Evolutionary conservation across 2,329 filamentous ascomycete species (phyloP).

Genomic region (Alternaria gaisen): DNA sequence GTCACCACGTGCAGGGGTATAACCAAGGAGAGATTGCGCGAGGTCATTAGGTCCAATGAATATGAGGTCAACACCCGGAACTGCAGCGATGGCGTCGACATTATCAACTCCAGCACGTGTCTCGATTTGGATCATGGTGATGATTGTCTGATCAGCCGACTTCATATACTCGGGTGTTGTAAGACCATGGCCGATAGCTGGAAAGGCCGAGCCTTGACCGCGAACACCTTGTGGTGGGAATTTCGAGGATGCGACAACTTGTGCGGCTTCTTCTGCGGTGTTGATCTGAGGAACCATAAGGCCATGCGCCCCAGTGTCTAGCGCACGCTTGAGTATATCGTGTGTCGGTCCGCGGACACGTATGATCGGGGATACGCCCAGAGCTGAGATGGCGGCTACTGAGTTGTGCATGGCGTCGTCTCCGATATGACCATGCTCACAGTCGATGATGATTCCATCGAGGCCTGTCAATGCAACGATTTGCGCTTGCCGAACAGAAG

Average conservation of each 20-base stretch:
- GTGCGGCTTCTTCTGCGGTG: constrained; percentile 56
- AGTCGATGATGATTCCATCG: constrained; percentile 72
- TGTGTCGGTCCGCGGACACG: constrained; percentile 50
- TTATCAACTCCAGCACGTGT: constrained; percentile 68
- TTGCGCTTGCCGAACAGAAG: constrained; percentile 59
- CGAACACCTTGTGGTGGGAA: constrained; percentile 65
- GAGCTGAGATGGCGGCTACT: constrained; percentile 64
- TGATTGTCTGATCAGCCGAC: constrained; percentile 64
- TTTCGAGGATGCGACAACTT: constrained; percentile 62
- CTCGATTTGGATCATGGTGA: constrained; percentile 75
- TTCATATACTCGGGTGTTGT: constrained; percentile 65
- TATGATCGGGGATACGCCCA: constrained; percentile 63
- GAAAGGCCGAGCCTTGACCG: constrained; percentile 66
- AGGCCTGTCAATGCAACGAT: constrained; percentile 69
- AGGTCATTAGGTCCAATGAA: constrained; percentile 74
- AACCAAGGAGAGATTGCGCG: constrained; percentile 63
- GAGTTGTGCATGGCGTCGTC: constrained; percentile 67
- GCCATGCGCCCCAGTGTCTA: constrained; percentile 67
- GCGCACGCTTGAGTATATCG: constrained; percentile 63
- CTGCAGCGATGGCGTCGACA: constrained; percentile 68
- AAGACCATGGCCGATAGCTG: constrained; percentile 57
- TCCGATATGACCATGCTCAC: constrained; percentile 65
- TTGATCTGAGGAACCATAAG: constrained; percentile 66
- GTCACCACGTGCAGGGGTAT: constrained; percentile 63
- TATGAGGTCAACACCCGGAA: constrained; percentile 64